Base-by-base conservation (phyloP, 306 rosid species). In the Begonia fuchsioides region DNA sequence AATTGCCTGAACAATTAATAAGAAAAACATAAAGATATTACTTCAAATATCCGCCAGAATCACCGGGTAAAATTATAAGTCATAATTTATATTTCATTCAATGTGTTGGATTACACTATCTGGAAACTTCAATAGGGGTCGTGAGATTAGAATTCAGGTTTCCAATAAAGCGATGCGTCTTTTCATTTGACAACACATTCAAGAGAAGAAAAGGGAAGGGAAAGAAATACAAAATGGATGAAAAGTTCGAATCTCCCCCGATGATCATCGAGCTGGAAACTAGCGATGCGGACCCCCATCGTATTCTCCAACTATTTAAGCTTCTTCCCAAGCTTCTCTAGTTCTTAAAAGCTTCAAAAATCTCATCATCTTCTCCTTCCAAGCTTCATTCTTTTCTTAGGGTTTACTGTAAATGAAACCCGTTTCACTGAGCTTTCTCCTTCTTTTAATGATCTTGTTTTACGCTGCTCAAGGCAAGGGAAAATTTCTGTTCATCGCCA, bases 381-480 rank as follows among this genome's bases (percentile, higher is more conserved):
- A 26, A 46, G 14, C 44, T 1, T 18, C 32, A 20, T 20, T 41
- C 20, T 44, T 50, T 52, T 55, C 52, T 76, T 26, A 26, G 35
- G 35, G 35, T 26, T 26, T 26, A 2, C 35, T 26, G 35, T 26
- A 67, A 56, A 87, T 87, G 94, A 73, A 58, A 51, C 12, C 65
- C 12, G 57, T 73, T 49, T 51, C 61, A 41, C 58, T 53, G 14
- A 45, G 72, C 52, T 67, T 74, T 71, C 79, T 87, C 65, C 70
- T 83, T 20, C 60, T 87, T 68, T 38, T 80, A 49, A 64, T 64
- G 47, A 62, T 76, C 51, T 68, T 80, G 53, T 66, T 78, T 47
- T 54, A 77, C 53, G 66, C 63, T 17, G 40, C 59, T 68, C 86
- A 63, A 78, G 96, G 96, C 83, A 72, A 13, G 6, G 12, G 62